A percentile compares a stretch with the other conserved stretches of the same genome.
Conservation (phyloP, 371 early-diverging fungal species). For the Dentiscutata heterogama region DNA sequence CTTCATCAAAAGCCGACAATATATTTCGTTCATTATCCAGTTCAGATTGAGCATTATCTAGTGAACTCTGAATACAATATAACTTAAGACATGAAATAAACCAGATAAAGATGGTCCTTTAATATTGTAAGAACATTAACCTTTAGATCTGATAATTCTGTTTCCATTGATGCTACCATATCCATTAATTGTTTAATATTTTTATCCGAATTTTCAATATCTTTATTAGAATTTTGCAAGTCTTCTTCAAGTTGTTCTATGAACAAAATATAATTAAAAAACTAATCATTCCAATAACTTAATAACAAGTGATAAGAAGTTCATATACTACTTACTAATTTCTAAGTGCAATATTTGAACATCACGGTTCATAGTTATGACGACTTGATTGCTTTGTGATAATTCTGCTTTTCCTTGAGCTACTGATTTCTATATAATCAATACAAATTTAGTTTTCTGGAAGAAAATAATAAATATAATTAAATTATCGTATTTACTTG, state of each 20-base stretch:
- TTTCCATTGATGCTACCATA: conserved; percentile 36
- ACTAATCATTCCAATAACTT: not conserved
- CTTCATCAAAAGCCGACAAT: conserved; percentile 65
- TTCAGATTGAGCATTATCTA: conserved; percentile 47
- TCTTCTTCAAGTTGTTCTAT: conserved; percentile 49
- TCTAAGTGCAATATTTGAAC: conserved; percentile 77
- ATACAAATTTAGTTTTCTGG: not conserved
- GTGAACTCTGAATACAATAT: not conserved
- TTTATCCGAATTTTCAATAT: conserved; percentile 57
- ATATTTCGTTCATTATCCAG: conserved; percentile 58
- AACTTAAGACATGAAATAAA: not conserved
- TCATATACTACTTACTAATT: conserved; percentile 58
- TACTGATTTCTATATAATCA: conserved; percentile 63
- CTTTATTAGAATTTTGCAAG: conserved; percentile 53
- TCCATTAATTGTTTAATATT: conserved; percentile 40
- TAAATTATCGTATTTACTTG: conserved; percentile 55
- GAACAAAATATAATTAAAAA: conserved; percentile 30
- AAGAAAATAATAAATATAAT: not conserved
- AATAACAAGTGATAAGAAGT: not conserved
- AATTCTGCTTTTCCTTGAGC: conserved; percentile 65
- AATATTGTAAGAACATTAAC: conserved; percentile 33
- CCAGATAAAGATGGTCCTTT: not conserved
- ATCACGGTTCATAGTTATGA: conserved; percentile 77
- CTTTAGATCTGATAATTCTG: conserved; percentile 50
- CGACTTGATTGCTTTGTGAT: conserved; percentile 60